Evolutionary conservation across 2,329 filamentous ascomycete species (phyloP).

Genomic region (Microascus cirrosus): DNA sequence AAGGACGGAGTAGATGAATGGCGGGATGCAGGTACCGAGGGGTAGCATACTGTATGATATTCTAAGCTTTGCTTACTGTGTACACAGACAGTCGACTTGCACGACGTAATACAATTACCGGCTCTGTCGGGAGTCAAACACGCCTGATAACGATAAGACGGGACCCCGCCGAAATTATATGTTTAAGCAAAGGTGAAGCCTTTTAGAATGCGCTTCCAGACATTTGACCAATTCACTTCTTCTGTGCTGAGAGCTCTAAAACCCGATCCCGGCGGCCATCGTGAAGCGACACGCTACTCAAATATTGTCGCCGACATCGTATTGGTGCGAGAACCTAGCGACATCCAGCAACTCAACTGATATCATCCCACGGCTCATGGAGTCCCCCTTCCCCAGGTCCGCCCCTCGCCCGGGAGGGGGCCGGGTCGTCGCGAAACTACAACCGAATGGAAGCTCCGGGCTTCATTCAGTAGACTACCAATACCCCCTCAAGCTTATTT

Average conservation of each 20-base stretch:
- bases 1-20: not conserved
- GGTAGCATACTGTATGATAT: not conserved
- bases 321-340: too few relatives aligned
- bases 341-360: not conserved
- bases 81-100: not conserved
- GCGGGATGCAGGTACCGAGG: not conserved
- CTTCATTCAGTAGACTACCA: slow-evolving; percentile 73
- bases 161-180: too few relatives aligned
- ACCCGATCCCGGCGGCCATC: too few relatives aligned
- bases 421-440: slow-evolving; percentile 58
- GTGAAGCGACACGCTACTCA: too few relatives aligned
- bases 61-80: not conserved
- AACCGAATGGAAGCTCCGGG: slow-evolving; percentile 61
- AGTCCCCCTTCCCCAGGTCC: slow-evolving; percentile 67
- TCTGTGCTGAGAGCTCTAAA: too few relatives aligned
- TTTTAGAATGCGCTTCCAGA: too few relatives aligned
- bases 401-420: slow-evolving; percentile 69
- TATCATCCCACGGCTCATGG: slow-evolving; percentile 22
- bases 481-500: slow-evolving; percentile 90
- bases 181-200: too few relatives aligned
- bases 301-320: too few relatives aligned
- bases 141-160: too few relatives aligned
- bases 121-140: too few relatives aligned
- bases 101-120: not conserved
- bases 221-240: too few relatives aligned